Evolutionary conservation across 2,329 filamentous ascomycete species (phyloP).

Genomic region (Aspergillus fructus): DNA sequence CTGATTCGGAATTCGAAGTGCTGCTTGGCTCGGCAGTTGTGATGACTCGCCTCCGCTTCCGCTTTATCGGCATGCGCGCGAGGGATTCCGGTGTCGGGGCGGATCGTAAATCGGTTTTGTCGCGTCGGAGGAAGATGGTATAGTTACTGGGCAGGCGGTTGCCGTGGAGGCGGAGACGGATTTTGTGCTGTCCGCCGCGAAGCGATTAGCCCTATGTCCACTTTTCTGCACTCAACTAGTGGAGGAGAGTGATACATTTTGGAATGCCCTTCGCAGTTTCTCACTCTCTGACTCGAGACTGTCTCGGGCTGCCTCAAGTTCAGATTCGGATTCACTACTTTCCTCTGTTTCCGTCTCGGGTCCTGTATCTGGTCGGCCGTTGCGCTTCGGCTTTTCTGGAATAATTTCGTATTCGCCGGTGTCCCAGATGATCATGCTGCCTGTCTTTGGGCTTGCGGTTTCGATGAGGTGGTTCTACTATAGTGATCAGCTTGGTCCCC

Average conservation of each 20-base stretch:
- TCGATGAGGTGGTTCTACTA: conserved; percentile 61
- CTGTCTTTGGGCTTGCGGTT: conserved; percentile 54
- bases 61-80: conserved; percentile 20
- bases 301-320: not conserved
- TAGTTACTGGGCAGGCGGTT: conserved; percentile 55
- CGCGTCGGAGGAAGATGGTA: conserved; percentile 54
- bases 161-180: conserved; percentile 56
- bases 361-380: conserved; percentile 20
- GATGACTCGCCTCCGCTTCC: conserved; percentile 8
- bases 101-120: conserved; percentile 23
- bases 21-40: not conserved
- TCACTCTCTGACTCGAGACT: conserved; percentile 29
- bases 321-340: not conserved
- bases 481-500: not conserved
- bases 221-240: not conserved
- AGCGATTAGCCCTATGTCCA: not conserved
- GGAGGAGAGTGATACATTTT: conserved; percentile 29
- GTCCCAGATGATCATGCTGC: conserved; percentile 63
- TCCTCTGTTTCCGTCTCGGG: conserved; percentile 36
- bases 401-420: conserved; percentile 60
- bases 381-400: conserved; percentile 34
- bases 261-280: conserved; percentile 55
- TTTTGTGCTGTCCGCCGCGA: conserved; percentile 48
- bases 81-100: conserved; percentile 4
- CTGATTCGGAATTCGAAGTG: not conserved